Evolutionary conservation across 345 rosid genomes (phyloP).

Genomic region (Arabis hirsuta): DNA sequence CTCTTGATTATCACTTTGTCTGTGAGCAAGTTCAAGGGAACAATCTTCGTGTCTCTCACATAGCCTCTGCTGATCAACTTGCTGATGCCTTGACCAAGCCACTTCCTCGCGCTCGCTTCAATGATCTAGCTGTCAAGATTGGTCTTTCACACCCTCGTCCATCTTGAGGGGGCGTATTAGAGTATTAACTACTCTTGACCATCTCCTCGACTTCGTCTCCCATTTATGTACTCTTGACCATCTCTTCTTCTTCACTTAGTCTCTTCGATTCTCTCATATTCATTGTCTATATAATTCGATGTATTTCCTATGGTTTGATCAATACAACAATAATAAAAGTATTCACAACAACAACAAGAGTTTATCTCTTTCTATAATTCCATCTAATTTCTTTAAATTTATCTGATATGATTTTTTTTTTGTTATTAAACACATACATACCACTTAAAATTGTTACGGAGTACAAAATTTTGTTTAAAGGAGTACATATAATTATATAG

Average conservation of each 20-base stretch:
- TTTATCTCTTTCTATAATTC: no score
- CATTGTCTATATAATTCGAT: no score
- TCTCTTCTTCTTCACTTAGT: neutral
- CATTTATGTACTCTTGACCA: neutral
- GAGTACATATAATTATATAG: no score
- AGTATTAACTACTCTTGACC: neutral
- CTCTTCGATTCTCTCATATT: neutral
- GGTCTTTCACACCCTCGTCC: neutral
- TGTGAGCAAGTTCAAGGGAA: neutral
- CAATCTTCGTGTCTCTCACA: neutral
- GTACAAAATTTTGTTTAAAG: no score
- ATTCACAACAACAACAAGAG: no score
- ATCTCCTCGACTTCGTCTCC: neutral
- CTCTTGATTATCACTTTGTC: no score
- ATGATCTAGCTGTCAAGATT: neutral
- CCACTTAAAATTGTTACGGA: no score
- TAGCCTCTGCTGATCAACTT: neutral
- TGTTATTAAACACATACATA: no score
- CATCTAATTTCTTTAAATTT: no score
- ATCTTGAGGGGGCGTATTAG: neutral
- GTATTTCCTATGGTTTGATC: no score
- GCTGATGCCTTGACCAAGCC: neutral
- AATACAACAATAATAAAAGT: no score
- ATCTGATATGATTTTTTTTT: no score
- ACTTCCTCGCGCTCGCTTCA: neutral